phyloP scores from a whole-genome alignment of 371 early-diverging fungal species.

The Capniomyces stellatus region DNA sequence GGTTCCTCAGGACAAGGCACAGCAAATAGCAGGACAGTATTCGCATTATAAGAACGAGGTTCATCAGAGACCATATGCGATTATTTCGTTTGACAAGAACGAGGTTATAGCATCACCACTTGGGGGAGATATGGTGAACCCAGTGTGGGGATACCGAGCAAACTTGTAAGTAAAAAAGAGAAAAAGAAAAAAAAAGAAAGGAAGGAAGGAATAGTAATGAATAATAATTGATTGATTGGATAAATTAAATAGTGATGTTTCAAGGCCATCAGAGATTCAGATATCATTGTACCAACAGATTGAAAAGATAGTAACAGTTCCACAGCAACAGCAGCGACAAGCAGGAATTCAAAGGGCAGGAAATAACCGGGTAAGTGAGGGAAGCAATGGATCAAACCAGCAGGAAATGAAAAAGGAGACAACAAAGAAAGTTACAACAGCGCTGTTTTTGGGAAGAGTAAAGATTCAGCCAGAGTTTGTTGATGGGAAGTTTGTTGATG shows the following conservation, averaged over 20 bases:
- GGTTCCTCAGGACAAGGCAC: constrained; percentile 33
- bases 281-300: constrained; percentile 73
- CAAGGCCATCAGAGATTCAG: constrained; percentile 59
- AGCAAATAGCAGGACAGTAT: constrained; percentile 38
- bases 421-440: constrained; percentile 19
- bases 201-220: background rate
- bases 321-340: constrained; percentile 6
- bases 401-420: constrained; percentile 11
- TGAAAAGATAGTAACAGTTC: constrained; percentile 24
- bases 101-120: constrained; percentile 68
- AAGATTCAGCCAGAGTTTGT: constrained; percentile 45
- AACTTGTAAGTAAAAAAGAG: constrained; percentile 52
- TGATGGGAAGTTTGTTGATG: constrained; percentile 33
- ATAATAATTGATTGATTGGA: constrained; percentile 30
- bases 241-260: too few relatives aligned
- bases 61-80: constrained; percentile 70
- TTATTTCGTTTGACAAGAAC: constrained; percentile 87
- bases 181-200: background rate
- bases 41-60: constrained; percentile 48
- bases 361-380: background rate
- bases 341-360: background rate
- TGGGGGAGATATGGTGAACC: constrained; percentile 51
- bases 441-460: constrained; percentile 47
- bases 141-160: constrained; percentile 69
- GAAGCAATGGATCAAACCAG: constrained; percentile 6